phyloP scores from a whole-genome alignment of 2,329 filamentous ascomycete genomes.

The Boeremia exigua region DNA sequence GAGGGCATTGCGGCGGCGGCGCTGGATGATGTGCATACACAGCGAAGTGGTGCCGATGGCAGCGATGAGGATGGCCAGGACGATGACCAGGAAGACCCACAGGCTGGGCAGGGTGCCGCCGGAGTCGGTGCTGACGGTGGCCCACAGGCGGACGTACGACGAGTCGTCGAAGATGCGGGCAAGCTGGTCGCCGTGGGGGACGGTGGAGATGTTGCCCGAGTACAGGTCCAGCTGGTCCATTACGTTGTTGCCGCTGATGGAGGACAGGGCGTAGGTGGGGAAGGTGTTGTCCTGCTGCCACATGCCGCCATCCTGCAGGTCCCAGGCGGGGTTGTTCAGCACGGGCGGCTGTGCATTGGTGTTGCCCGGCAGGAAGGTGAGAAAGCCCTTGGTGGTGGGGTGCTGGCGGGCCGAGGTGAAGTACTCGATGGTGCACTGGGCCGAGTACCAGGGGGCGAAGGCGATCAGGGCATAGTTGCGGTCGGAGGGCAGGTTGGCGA shows the following conservation, averaged over 20 bases:
- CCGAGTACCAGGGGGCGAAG: conserved; percentile 83
- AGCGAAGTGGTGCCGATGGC: conserved; percentile 72
- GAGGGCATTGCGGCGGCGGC: conserved; percentile 70
- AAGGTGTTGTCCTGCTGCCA: conserved; percentile 77
- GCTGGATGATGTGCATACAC: conserved; percentile 79
- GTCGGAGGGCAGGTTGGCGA: conserved; percentile 67
- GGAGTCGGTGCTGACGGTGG: conserved; percentile 58
- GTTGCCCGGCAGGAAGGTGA: conserved; percentile 61
- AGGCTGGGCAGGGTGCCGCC: conserved; percentile 70
- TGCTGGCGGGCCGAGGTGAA: conserved; percentile 68
- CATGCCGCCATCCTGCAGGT: conserved; percentile 68
- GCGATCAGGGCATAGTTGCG: conserved; percentile 76
- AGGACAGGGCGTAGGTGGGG: conserved; percentile 83
- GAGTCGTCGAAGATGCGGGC: conserved; percentile 45
- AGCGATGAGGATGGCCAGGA: conserved; percentile 72
- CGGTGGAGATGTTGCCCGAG: conserved; percentile 71
- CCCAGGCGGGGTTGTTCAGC: conserved; percentile 70
- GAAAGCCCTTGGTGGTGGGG: conserved; percentile 58
- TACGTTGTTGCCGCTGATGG: conserved; percentile 68
- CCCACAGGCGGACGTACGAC: conserved; percentile 60
- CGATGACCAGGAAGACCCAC: conserved; percentile 77
- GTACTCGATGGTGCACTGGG: conserved; percentile 75
- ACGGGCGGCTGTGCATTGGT: conserved; percentile 68
- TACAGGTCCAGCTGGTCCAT: conserved; percentile 77
- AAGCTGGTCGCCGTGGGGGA: conserved; percentile 50